A percentile compares a stretch with the other conserved stretches of the same genome.
These are phyloP conservation scores for Rhynchospora pubera DNA, from an alignment of 176 grass and related monocot species.

Conservation along the genomic window DNA sequence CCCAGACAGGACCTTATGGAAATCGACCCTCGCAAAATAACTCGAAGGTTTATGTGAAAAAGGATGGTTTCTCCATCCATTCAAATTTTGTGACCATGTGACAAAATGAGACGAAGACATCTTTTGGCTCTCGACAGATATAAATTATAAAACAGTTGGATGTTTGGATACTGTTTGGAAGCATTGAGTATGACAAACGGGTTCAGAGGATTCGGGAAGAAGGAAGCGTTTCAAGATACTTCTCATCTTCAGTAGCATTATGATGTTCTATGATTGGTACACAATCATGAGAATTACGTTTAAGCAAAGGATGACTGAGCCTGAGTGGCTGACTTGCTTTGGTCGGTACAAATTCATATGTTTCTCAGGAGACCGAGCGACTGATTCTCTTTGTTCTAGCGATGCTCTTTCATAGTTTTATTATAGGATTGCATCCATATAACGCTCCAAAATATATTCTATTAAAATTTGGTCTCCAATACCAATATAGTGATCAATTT, in stretches of 20 bases:
- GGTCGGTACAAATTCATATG: too few relatives aligned
- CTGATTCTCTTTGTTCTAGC: too few relatives aligned
- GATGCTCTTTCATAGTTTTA: too few relatives aligned
- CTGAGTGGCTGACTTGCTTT: too few relatives aligned
- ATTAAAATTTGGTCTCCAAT: too few relatives aligned
- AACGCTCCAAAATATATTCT: too few relatives aligned
- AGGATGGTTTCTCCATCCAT: not conserved
- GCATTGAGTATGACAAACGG: constrained; percentile 2
- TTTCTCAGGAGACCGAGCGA: too few relatives aligned
- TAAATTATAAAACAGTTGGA: not conserved
- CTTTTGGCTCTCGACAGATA: constrained; percentile 20
- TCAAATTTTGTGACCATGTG: not conserved
- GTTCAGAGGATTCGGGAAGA: not conserved
- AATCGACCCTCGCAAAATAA: not conserved
- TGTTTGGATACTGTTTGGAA: not conserved
- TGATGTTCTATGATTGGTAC: not conserved
- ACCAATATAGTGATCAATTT: too few relatives aligned
- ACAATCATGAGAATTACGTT: not conserved
- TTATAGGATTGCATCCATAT: too few relatives aligned
- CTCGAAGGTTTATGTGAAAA: not conserved
- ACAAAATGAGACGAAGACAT: not conserved
- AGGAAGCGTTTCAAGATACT: not conserved
- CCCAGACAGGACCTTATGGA: not conserved
- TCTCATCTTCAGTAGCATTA: not conserved
- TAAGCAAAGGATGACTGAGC: not conserved